Evolutionary conservation across 2,329 filamentous ascomycete species (phyloP).

Genomic region (Fragosphaeria purpurea): DNA sequence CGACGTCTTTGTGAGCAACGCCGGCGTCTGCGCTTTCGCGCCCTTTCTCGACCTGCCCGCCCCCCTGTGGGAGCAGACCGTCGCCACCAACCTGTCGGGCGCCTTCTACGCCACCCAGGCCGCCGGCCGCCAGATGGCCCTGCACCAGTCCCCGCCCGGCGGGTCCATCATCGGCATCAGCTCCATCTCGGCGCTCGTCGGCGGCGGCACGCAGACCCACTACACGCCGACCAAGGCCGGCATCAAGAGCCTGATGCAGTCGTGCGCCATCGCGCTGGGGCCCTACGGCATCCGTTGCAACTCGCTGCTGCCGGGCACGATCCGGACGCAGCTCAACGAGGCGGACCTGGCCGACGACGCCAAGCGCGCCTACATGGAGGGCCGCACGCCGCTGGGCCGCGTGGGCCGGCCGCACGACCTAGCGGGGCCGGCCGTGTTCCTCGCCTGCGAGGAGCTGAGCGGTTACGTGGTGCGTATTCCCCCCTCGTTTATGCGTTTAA

Average conservation of each 20-base stretch:
- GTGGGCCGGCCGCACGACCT: conserved; percentile 52
- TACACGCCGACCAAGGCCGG: conserved; percentile 68
- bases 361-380: conserved; percentile 58
- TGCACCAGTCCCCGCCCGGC: conserved; percentile 49
- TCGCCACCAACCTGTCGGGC: conserved; percentile 73
- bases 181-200: conserved; percentile 48
- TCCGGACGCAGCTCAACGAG: conserved; percentile 60
- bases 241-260: conserved; percentile 58
- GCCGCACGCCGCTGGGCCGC: conserved; percentile 54
- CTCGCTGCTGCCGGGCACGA: conserved; percentile 59
- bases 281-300: conserved; percentile 59
- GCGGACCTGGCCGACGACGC: conserved; percentile 53
- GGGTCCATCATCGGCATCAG: conserved; percentile 55
- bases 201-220: conserved; percentile 57
- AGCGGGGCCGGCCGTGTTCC: conserved; percentile 61
- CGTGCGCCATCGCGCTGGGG: conserved; percentile 55
- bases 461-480: conserved; percentile 38
- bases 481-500: background rate
- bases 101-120: conserved; percentile 85
- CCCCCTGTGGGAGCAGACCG: conserved; percentile 59
- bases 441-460: conserved; percentile 56
- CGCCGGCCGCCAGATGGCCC: conserved; percentile 72
- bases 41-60: conserved; percentile 69
- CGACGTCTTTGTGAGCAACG: conserved; percentile 79
- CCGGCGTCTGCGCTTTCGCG: conserved; percentile 78